These are phyloP conservation scores for Nemania sp. DNA, from an alignment of 2,329 filamentous ascomycete genomes.

Conservation along the genomic window DNA sequence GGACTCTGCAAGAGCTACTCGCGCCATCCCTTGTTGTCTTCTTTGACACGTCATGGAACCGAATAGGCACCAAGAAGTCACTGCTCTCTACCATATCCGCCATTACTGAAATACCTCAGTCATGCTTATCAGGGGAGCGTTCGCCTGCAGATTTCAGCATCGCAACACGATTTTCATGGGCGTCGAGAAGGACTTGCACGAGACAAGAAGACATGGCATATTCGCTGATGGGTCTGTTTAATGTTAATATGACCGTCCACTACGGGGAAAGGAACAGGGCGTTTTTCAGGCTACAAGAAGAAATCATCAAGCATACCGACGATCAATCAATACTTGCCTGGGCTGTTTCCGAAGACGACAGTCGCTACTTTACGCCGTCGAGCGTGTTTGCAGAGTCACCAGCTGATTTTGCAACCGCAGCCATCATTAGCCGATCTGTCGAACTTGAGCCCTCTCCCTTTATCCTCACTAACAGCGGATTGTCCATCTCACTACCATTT, in stretches of 20 bases:
- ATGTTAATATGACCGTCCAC: conserved; percentile 14
- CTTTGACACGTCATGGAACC: conserved; percentile 37
- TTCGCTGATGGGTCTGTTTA: conserved; percentile 17
- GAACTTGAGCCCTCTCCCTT: not conserved
- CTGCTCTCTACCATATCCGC: conserved; percentile 21
- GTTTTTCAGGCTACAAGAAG: conserved; percentile 14
- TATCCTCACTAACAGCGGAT: not conserved
- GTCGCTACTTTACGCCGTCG: not conserved
- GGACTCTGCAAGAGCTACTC: conserved; percentile 17
- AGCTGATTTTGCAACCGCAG: not conserved
- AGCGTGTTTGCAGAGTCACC: not conserved
- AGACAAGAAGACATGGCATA: conserved; percentile 18
- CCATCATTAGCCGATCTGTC: not conserved
- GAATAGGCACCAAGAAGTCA: conserved; percentile 34
- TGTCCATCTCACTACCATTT: not conserved
- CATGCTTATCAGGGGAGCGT: conserved; percentile 18
- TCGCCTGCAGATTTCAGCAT: conserved; percentile 17
- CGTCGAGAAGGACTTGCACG: conserved; percentile 7
- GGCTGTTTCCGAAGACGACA: not conserved
- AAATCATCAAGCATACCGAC: conserved; percentile 3
- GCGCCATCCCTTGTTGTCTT: conserved; percentile 30
- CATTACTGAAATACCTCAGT: conserved; percentile 31
- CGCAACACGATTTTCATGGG: conserved; percentile 31
- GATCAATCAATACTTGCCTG: conserved; percentile 16
- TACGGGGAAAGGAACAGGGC: conserved; percentile 21